Base-by-base conservation (phyloP, 2,329 filamentous ascomycete species). In the Phaeomoniella chlamydospora region DNA sequence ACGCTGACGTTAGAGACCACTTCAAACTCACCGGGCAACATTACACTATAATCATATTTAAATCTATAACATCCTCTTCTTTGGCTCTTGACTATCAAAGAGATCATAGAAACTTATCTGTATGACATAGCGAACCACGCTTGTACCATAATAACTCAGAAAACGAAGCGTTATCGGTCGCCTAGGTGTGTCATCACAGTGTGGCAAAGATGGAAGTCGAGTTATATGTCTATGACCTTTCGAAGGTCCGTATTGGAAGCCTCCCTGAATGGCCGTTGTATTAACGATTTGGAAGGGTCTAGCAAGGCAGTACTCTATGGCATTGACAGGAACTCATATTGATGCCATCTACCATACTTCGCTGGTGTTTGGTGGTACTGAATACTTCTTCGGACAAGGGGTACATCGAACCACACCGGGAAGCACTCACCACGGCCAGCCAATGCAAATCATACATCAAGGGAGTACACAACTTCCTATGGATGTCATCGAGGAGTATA, bases 341-440 rank as follows among this genome's bases (percentile, higher is more conserved):
- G 88, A 96, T 56, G 90, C 90, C 37, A 75, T 98, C 36, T 96
- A 96, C 48, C 90, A 98, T 56, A 96, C 90, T 0, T 84, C 87
- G 0, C 77, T 98, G 37, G 79, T 94, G 30, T 67, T 96, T 29
- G 72, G 77, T 36, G 77, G 78, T n/a, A 70, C 80, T 35, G 90
- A 98, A 58, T 94, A 93, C 56, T 76, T 88, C 49, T 96, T 87
- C 47, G 88, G 93, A 41, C 77, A 82, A 37, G 85, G 85, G 37
- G 80, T 96, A 36, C 82, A 93, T 48, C 77, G 77, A 37, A 85
- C 88, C 41, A 61, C 65, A 6, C 84, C 90, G 0, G 87, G 87
- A 1, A 70, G 72, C 9, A 94, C 86, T 2, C 88, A 96, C 53
- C 78, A 94, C 49, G 90, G 88, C 4, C 69, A 68, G 37, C 87